phyloP scores from a whole-genome alignment of 495 filamentous ascomycete genomes.

The Tetracladium setigerum region DNA sequence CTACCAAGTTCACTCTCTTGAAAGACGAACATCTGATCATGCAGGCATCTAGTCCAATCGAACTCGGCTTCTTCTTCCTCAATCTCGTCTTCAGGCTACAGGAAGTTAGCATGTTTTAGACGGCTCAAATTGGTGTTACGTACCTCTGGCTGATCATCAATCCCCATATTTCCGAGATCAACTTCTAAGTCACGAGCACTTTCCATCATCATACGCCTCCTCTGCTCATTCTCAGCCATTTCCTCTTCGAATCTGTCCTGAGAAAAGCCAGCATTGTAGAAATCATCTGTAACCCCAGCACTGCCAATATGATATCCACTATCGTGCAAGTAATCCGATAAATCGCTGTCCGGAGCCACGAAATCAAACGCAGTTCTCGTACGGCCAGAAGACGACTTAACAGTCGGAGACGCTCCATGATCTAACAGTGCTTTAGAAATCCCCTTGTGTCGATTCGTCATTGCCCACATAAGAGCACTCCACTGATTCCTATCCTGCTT shows the following conservation, averaged over 20 bases:
- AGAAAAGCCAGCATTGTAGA: constrained; percentile 87
- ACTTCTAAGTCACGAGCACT: constrained; percentile 97
- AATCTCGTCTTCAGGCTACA: constrained; percentile 69
- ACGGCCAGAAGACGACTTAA: constrained; percentile 86
- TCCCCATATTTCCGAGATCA: constrained; percentile 87
- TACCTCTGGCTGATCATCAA: constrained; percentile 94
- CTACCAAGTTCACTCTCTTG: constrained; percentile 85
- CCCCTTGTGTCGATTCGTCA: constrained; percentile 94
- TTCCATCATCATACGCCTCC: constrained; percentile 99
- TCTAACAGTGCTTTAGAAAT: constrained; percentile 90
- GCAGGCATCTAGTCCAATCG: constrained; percentile 90
- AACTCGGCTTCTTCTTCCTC: constrained; percentile 92
- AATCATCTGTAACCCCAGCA: constrained; percentile 85
- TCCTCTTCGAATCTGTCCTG: constrained; percentile 96
- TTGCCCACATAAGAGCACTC: constrained; percentile 99
- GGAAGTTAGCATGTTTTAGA: constrained; percentile 19
- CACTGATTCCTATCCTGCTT: constrained; percentile 92
- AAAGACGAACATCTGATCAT: constrained; percentile 99
- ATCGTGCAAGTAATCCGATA: constrained; percentile 88
- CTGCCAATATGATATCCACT: constrained; percentile 88
- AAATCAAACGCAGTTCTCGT: constrained; percentile 99
- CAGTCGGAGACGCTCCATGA: constrained; percentile 88
- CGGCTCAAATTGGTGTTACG: constrained; percentile 19
- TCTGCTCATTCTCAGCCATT: constrained; percentile 93
- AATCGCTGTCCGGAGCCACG: constrained; percentile 87